Percentiles rank a stretch among this genome's conserved stretches.
Conservation (phyloP, 2,329 filamentous ascomycete genomes). For the Daldinia eschscholtzii region DNA sequence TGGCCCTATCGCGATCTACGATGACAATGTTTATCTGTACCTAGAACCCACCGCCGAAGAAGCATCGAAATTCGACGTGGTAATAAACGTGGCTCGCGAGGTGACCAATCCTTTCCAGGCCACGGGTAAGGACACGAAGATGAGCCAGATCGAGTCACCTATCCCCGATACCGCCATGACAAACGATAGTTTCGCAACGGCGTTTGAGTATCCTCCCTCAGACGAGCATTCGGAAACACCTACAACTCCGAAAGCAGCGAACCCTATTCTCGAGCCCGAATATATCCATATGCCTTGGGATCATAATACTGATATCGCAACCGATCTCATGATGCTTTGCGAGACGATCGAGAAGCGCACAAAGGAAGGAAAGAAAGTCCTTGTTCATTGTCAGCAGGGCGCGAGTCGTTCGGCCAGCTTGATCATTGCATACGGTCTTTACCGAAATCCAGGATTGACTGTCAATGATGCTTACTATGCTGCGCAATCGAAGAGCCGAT, state of each 20-base stretch:
- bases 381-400: constrained; percentile 88
- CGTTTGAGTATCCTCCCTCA: constrained; percentile 67
- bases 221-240: constrained; percentile 62
- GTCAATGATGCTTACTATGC: constrained; percentile 87
- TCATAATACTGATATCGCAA: constrained; percentile 87
- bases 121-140: constrained; percentile 46
- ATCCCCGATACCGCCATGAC: constrained; percentile 70
- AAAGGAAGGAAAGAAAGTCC: constrained; percentile 79
- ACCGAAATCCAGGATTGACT: constrained; percentile 79
- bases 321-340: constrained; percentile 80
- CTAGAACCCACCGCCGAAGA: constrained; percentile 83
- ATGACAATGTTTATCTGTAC: constrained; percentile 82
- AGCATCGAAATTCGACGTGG: constrained; percentile 81
- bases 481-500: constrained; percentile 83
- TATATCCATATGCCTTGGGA: constrained; percentile 92
- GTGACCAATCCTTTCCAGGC: constrained; percentile 79
- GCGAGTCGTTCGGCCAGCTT: constrained; percentile 87
- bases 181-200: constrained; percentile 69
- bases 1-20: constrained; percentile 85
- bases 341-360: constrained; percentile 80
- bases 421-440: constrained; percentile 88
- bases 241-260: constrained; percentile 70
- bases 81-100: constrained; percentile 87
- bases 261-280: constrained; percentile 69
- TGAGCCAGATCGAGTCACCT: constrained; percentile 57